Conservation (phyloP, 1,284 basidiomycete genomes). For the Sporisorium reilianum region DNA sequence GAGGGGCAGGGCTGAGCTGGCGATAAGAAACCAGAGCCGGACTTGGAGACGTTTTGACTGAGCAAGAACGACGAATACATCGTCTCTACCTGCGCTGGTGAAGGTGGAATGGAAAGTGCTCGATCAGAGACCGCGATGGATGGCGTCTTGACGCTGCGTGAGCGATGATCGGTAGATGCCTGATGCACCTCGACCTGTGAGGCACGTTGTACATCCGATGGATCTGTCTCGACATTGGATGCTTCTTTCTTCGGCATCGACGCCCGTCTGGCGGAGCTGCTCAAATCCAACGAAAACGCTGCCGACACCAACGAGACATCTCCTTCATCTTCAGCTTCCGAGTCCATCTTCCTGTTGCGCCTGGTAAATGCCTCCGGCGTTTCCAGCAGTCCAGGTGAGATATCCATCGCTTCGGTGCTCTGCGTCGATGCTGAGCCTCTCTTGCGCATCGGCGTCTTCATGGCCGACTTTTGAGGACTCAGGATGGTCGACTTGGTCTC, state of each 20-base stretch:
- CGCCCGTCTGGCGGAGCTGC: conserved; percentile 5
- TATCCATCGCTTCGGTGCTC: conserved; percentile 17
- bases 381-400: conserved; percentile 28
- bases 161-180: not conserved
- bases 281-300: conserved; percentile 33
- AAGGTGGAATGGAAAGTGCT: conserved; percentile 11
- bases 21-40: conserved; percentile 32
- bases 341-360: not conserved
- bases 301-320: conserved; percentile 37
- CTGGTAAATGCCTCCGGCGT: conserved; percentile 12
- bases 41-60: conserved; percentile 27
- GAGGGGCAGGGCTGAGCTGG: conserved; percentile 9
- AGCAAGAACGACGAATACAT: conserved; percentile 45
- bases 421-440: conserved; percentile 1
- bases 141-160: not conserved
- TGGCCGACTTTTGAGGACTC: conserved; percentile 2
- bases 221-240: not conserved
- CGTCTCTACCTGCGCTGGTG: conserved; percentile 27
- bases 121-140: not conserved
- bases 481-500: conserved; percentile 40
- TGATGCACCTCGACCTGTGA: not conserved
- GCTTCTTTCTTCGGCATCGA: not conserved
- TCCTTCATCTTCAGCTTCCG: conserved; percentile 2
- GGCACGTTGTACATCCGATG: not conserved
- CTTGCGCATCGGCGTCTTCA: conserved; percentile 19